Percentiles rank a stretch among this genome's conserved stretches.
These are phyloP conservation scores for Globisporangium nagaii DNA, from an alignment of 352 stramenopile genomes.

Conservation along the genomic window DNA sequence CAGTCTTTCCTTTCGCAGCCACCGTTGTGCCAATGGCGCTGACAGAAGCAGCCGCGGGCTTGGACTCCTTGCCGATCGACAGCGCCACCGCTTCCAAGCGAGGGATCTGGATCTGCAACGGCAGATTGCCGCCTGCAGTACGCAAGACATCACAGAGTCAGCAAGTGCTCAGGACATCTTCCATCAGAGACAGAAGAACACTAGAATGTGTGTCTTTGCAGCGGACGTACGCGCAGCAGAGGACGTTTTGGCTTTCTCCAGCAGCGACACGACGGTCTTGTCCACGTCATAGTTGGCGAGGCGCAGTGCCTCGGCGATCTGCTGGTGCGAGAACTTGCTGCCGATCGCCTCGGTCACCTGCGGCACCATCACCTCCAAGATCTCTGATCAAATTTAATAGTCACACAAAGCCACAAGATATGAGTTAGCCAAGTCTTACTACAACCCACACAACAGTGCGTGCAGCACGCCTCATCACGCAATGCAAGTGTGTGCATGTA, in stretches of 20 bases:
- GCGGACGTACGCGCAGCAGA: constrained; percentile 15
- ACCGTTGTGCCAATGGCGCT: constrained; percentile 4
- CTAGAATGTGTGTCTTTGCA: no score
- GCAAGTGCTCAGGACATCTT: no score
- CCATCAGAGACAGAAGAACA: no score
- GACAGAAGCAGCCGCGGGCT: constrained; percentile 2
- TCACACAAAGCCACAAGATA: not conserved
- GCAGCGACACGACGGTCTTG: constrained; percentile 59
- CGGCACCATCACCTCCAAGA: constrained; percentile 51
- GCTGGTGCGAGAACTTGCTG: constrained; percentile 42
- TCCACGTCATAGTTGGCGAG: constrained; percentile 76
- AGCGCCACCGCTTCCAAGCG: constrained; percentile 54
- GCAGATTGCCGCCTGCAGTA: constrained; percentile 26
- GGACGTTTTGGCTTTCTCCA: constrained; percentile 66
- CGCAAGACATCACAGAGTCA: not conserved
- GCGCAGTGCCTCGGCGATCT: constrained; percentile 66
- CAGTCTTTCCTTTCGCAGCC: constrained; percentile 38
- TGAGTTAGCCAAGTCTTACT: not conserved
- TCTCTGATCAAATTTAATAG: constrained; percentile 19
- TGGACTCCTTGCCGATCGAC: constrained; percentile 32
- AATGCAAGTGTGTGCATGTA: not conserved
- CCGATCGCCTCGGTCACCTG: constrained; percentile 51
- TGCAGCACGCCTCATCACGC: not conserved
- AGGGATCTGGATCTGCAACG: constrained; percentile 62
- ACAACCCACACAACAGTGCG: not conserved